Percentiles rank a stretch among this genome's conserved stretches.
phyloP scores from a whole-genome alignment of 2,329 filamentous ascomycete genomes.

The Elsinoe australis region DNA sequence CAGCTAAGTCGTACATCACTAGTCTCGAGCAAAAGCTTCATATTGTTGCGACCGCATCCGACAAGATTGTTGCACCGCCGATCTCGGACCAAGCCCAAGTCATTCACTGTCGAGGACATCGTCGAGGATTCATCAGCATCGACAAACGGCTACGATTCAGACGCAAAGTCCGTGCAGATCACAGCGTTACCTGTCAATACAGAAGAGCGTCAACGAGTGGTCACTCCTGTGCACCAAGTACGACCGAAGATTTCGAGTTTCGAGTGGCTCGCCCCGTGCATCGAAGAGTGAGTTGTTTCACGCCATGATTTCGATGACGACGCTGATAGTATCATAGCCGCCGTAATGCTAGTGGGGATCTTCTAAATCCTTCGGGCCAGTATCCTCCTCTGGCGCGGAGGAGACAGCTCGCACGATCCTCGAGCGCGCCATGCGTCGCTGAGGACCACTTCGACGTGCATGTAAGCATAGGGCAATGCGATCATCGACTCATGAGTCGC shows the following conservation, averaged over 20 bases:
- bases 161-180: conserved; percentile 5
- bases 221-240: background rate
- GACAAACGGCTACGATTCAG: conserved; percentile 13
- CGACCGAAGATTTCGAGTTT: conserved; percentile 16
- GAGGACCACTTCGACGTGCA: background rate
- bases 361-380: background rate
- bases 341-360: background rate
- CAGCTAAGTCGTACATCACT: conserved; percentile 20
- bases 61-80: conserved; percentile 7
- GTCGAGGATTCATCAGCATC: background rate
- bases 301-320: no score
- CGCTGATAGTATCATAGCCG: background rate
- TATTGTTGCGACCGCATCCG: background rate
- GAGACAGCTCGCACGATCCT: background rate
- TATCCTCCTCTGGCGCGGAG: background rate
- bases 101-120: background rate
- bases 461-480: background rate
- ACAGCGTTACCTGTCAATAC: background rate
- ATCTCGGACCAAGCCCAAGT: background rate
- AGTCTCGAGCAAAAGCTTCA: conserved; percentile 8
- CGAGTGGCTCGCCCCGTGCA: conserved; percentile 20
- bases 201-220: background rate
- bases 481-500: background rate
- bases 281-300: conserved; percentile 16
- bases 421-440: conserved; percentile 1